Conservation (phyloP, 1,284 basidiomycete species). For the Cryptococcus sp. region DNA sequence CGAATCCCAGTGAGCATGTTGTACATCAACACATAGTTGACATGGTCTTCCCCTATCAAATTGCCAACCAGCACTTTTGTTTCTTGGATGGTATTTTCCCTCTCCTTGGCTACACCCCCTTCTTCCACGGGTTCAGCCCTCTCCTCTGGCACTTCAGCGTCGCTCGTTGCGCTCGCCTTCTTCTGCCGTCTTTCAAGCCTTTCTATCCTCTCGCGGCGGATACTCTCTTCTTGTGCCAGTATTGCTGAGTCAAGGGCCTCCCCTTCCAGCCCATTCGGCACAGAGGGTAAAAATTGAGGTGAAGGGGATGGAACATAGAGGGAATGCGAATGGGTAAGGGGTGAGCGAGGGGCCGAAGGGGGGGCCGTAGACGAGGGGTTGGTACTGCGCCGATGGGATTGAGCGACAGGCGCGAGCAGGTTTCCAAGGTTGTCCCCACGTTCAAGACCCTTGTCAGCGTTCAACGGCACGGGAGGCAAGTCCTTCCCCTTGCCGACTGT, state of each 20-base stretch:
- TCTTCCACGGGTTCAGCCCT: conserved; percentile 37
- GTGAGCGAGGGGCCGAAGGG: conserved; percentile 23
- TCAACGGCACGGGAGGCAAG: conserved; percentile 9
- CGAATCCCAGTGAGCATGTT: conserved; percentile 99
- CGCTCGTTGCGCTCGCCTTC: conserved; percentile 56
- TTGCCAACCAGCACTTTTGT: conserved; percentile 81
- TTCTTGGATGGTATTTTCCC: conserved; percentile 26
- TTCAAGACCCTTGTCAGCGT: conserved; percentile 2
- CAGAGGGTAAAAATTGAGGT: not conserved
- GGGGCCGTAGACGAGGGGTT: conserved; percentile 24
- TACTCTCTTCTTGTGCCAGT: conserved; percentile 74
- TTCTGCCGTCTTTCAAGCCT: conserved; percentile 59
- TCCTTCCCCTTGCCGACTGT: conserved; percentile 14
- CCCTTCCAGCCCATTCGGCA: conserved; percentile 41
- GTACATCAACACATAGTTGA: conserved; percentile 99
- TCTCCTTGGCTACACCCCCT: conserved; percentile 28
- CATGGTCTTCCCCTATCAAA: conserved; percentile 92
- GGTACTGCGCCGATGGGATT: conserved; percentile 33
- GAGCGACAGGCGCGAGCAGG: not conserved
- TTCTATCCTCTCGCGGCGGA: conserved; percentile 59
- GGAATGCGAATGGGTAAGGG: conserved; percentile 35
- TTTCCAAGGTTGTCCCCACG: conserved; percentile 10
- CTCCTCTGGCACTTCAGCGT: conserved; percentile 26
- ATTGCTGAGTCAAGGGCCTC: conserved; percentile 62
- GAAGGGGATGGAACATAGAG: conserved; percentile 16